phyloP scores from a whole-genome alignment of 2,329 filamentous ascomycete genomes.

The Cylindrodendrum hubeiense region DNA sequence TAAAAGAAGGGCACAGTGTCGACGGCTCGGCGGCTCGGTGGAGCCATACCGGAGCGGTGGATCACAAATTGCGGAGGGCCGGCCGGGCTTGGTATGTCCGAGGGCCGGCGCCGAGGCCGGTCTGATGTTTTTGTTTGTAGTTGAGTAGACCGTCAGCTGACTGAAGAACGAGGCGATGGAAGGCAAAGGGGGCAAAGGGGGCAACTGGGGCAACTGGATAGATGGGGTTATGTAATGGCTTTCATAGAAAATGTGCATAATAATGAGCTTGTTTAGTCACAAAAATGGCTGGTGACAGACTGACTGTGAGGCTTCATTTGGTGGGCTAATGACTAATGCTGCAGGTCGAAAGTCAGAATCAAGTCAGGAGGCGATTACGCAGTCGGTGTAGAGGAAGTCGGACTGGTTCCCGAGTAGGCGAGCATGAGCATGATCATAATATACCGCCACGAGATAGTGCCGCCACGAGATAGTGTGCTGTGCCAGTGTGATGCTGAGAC shows the following conservation, averaged over 20 bases:
- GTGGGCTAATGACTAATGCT: not conserved
- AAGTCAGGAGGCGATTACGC: not conserved
- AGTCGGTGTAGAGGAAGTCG: not conserved
- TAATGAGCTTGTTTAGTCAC: not conserved
- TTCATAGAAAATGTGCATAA: not conserved
- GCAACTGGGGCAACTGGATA: no score
- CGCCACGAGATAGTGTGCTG: not conserved
- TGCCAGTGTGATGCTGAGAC: no score
- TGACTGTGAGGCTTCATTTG: not conserved
- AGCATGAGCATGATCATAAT: no score
- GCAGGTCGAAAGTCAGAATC: not conserved
- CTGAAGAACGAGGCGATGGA: no score
- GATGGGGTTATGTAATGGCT: no score
- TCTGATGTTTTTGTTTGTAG: no score
- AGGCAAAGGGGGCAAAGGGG: no score
- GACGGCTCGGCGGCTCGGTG: no score
- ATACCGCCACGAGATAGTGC: not conserved
- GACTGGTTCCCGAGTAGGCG: not conserved
- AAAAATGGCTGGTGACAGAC: not conserved
- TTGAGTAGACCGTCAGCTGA: no score
- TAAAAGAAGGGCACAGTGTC: no score
- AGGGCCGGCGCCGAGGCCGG: not conserved
- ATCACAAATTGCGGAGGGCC: not conserved
- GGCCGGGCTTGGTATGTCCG: not conserved
- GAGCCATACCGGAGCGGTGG: not conserved